phyloP scores from a whole-genome alignment of 2,329 filamentous ascomycete species.

The Sporothrix curviconia region DNA sequence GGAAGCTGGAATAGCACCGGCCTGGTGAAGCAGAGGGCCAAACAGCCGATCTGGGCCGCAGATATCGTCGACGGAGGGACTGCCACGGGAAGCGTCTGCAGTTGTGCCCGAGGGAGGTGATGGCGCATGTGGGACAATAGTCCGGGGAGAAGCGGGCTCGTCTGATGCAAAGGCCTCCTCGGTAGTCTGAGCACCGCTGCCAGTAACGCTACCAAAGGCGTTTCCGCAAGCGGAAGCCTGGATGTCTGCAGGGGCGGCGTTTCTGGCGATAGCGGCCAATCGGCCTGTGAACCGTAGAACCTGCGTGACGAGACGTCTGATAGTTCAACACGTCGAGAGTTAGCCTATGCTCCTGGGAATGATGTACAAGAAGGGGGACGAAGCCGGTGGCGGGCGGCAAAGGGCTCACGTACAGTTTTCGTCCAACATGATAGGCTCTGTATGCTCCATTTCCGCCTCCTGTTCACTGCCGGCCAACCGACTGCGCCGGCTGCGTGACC shows the following conservation, averaged over 20 bases:
- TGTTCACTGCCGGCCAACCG: background rate
- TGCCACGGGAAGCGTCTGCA: conserved; percentile 23
- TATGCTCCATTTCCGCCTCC: background rate
- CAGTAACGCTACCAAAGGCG: background rate
- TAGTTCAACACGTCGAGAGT: too few species aligned
- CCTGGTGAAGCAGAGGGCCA: conserved; percentile 26
- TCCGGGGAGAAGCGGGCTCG: conserved; percentile 26
- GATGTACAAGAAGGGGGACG: background rate
- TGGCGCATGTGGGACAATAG: conserved; percentile 31
- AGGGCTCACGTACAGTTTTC: background rate
- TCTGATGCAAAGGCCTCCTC: conserved; percentile 21
- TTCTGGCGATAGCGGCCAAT: conserved; percentile 7
- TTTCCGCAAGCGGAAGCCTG: conserved; percentile 18
- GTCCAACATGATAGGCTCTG: background rate
- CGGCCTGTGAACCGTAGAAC: background rate
- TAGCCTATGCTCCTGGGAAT: too few species aligned
- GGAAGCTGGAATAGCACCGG: too few species aligned
- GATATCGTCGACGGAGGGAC: conserved; percentile 34
- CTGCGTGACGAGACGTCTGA: too few species aligned
- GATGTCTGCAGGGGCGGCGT: conserved; percentile 16
- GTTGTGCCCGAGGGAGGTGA: conserved; percentile 29
- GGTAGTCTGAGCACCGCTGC: background rate
- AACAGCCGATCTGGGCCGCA: conserved; percentile 39
- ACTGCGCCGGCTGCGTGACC: background rate
- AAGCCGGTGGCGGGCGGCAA: background rate